Evolutionary conservation across 495 filamentous ascomycete species (phyloP).

Genomic region (Hyaloscypha finlandica): DNA sequence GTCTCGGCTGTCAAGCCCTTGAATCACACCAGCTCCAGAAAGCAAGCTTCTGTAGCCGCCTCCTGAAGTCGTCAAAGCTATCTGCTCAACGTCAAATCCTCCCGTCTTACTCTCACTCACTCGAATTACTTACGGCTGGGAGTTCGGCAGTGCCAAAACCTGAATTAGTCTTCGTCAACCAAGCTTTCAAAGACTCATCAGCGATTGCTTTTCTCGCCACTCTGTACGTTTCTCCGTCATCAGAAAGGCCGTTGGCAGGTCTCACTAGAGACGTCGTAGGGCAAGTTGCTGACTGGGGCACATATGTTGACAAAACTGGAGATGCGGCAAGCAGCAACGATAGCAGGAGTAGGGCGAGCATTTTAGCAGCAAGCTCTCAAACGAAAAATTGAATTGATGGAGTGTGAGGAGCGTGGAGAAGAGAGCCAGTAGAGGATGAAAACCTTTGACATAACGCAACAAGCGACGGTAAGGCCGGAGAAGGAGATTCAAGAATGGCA

Average conservation of each 20-base stretch:
- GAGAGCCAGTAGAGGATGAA: too few species aligned
- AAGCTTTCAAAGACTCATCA: slow-evolving; percentile 36
- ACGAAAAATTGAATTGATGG: not conserved
- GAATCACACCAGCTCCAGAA: slow-evolving; percentile 47
- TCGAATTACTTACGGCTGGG: slow-evolving; percentile 17
- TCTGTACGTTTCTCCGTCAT: slow-evolving; percentile 34
- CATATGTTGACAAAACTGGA: slow-evolving; percentile 18
- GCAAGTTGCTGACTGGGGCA: slow-evolving; percentile 18
- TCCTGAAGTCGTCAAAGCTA: slow-evolving; percentile 45
- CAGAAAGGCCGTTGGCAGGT: slow-evolving; percentile 27
- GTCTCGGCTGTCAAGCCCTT: slow-evolving; percentile 45
- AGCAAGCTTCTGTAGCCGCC: slow-evolving; percentile 48
- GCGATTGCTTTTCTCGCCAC: slow-evolving; percentile 38
- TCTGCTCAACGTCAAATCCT: slow-evolving; percentile 1
- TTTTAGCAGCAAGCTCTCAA: slow-evolving; percentile 2
- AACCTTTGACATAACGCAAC: too few species aligned
- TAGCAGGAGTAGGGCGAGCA: slow-evolving; percentile 17
- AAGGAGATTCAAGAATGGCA: too few species aligned
- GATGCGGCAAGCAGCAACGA: slow-evolving; percentile 9
- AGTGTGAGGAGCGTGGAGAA: not conserved
- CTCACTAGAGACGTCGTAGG: slow-evolving; percentile 28
- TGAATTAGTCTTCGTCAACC: slow-evolving; percentile 39
- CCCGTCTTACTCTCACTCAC: not conserved
- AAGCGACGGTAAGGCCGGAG: too few species aligned
- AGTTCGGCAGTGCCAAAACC: slow-evolving; percentile 33